A percentile compares a stretch with the other conserved stretches of the same genome.
Conservation (phyloP, 441 rosid genomes). For the Pelargonium citronellum region DNA sequence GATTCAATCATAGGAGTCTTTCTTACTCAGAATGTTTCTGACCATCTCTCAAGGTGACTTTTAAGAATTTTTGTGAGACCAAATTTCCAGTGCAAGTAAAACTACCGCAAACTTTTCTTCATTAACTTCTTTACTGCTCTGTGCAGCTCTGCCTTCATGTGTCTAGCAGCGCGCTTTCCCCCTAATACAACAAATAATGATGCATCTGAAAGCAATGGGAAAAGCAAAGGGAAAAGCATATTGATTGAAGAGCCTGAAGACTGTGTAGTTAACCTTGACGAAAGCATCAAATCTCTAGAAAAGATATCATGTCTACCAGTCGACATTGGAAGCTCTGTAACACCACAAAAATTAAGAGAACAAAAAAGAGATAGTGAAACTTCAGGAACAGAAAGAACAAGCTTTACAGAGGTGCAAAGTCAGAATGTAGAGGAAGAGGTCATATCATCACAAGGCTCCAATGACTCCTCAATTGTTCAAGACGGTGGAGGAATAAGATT, state of each 20-base stretch:
- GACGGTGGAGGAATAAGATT: constrained; percentile 43
- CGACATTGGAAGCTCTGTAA: constrained; percentile 34
- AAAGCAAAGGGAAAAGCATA: constrained; percentile 17
- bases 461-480: constrained; percentile 41
- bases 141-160: constrained; percentile 97
- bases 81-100: constrained; percentile 17
- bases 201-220: constrained; percentile 23
- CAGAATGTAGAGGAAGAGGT: constrained; percentile 61
- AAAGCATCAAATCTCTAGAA: constrained; percentile 19
- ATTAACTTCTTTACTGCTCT: constrained; percentile 19
- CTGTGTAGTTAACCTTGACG: constrained; percentile 26
- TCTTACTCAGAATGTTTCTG: constrained; percentile 96
- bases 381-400: constrained; percentile 39
- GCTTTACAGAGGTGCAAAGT: constrained; percentile 34
- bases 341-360: constrained; percentile 31
- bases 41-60: constrained; percentile 92
- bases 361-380: constrained; percentile 32
- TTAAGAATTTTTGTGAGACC: constrained; percentile 15
- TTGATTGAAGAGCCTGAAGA: constrained; percentile 64
- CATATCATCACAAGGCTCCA: constrained; percentile 58
- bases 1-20: constrained; percentile 96
- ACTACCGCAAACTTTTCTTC: constrained; percentile 13
- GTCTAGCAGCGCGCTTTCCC: constrained; percentile 76
- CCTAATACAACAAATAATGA: constrained; percentile 34
- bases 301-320: constrained; percentile 26